Percentiles rank a stretch among this genome's conserved stretches.
Conservation (phyloP, 2,329 filamentous ascomycete genomes). For the Fusarium devonianum region DNA sequence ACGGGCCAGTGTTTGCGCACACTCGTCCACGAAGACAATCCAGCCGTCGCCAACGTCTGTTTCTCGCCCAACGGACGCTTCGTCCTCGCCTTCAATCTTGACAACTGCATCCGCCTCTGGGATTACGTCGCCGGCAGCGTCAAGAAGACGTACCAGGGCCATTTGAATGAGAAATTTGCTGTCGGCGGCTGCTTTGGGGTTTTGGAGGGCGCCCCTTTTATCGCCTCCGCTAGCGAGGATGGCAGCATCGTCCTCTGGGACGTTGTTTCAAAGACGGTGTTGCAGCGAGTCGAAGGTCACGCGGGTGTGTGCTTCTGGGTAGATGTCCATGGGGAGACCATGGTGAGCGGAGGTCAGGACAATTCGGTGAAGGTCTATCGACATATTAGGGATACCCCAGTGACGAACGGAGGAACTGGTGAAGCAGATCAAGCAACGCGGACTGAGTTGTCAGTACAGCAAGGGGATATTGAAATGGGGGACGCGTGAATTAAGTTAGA, state of each 20-base stretch:
- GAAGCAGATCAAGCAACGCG: slow-evolving; percentile 57
- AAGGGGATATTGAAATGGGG: slow-evolving; percentile 51
- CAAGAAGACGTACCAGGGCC: slow-evolving; percentile 97
- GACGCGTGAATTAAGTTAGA: slow-evolving; percentile 23
- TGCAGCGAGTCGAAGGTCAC: slow-evolving; percentile 69
- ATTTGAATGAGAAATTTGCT: slow-evolving; percentile 83
- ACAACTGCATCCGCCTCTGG: slow-evolving; percentile 91
- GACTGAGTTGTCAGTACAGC: slow-evolving; percentile 55
- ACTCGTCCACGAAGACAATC: slow-evolving; percentile 95
- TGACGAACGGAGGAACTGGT: slow-evolving; percentile 27
- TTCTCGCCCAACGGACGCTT: slow-evolving; percentile 96
- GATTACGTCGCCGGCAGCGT: slow-evolving; percentile 91
- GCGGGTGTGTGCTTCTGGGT: slow-evolving; percentile 71
- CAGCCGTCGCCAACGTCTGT: slow-evolving; percentile 84
- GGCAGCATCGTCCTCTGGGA: slow-evolving; percentile 90
- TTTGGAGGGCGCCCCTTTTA: slow-evolving; percentile 61
- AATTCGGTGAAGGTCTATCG: slow-evolving; percentile 59
- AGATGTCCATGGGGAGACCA: slow-evolving; percentile 62
- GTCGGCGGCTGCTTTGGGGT: slow-evolving; percentile 85
- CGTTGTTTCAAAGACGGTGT: slow-evolving; percentile 80
- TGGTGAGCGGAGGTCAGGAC: slow-evolving; percentile 66
- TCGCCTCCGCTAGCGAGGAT: slow-evolving; percentile 87
- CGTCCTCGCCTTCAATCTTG: slow-evolving; percentile 89
- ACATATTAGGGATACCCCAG: slow-evolving; percentile 35
- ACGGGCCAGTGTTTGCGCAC: slow-evolving; percentile 96